A percentile compares a stretch with the other conserved stretches of the same genome.
Evolutionary conservation across 2,329 filamentous ascomycete genomes (phyloP).

Genomic region (Aspergillus sp.): DNA sequence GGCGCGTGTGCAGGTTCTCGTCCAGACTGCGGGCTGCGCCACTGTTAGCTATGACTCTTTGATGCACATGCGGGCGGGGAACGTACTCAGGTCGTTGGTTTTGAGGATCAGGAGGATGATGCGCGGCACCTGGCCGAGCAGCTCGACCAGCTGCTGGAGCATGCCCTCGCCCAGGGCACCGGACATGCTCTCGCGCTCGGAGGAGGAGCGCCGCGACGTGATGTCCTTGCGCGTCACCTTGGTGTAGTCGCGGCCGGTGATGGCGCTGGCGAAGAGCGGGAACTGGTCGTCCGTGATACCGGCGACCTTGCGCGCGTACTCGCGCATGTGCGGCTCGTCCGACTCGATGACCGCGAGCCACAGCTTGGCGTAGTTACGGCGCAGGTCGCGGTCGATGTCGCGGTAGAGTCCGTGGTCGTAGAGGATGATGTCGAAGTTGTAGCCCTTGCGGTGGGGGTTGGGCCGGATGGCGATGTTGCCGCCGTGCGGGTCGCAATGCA

Average conservation of each 20-base stretch:
- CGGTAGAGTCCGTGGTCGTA: slow-evolving; percentile 98
- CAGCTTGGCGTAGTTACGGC: slow-evolving; percentile 89
- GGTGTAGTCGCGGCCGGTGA: slow-evolving; percentile 87
- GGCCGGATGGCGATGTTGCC: slow-evolving; percentile 92
- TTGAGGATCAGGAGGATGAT: slow-evolving; percentile 95
- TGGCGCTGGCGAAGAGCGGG: slow-evolving; percentile 90
- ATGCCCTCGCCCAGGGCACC: slow-evolving; percentile 83
- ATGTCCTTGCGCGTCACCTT: slow-evolving; percentile 65
- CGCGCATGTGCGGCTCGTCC: slow-evolving; percentile 80
- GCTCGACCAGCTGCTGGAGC: slow-evolving; percentile 80
- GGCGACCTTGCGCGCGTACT: slow-evolving; percentile 84
- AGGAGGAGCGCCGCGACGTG: slow-evolving; percentile 58
- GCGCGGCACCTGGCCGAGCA: slow-evolving; percentile 83
- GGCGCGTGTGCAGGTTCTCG: slow-evolving; percentile 65
- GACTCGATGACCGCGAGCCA: slow-evolving; percentile 95
- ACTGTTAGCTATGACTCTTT: slow-evolving; percentile 8
- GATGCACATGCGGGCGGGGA: not conserved
- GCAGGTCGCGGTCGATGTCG: slow-evolving; percentile 75
- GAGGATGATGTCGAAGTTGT: slow-evolving; percentile 92
- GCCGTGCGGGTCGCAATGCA: slow-evolving; percentile 96
- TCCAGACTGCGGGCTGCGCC: slow-evolving; percentile 73
- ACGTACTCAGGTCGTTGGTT: slow-evolving; percentile 85
- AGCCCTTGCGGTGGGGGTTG: slow-evolving; percentile 59
- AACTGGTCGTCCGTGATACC: slow-evolving; percentile 88
- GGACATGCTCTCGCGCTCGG: slow-evolving; percentile 85